Base-by-base conservation (phyloP, 148 eudicot genomes). In the Vaccinium macrocarpon region DNA sequence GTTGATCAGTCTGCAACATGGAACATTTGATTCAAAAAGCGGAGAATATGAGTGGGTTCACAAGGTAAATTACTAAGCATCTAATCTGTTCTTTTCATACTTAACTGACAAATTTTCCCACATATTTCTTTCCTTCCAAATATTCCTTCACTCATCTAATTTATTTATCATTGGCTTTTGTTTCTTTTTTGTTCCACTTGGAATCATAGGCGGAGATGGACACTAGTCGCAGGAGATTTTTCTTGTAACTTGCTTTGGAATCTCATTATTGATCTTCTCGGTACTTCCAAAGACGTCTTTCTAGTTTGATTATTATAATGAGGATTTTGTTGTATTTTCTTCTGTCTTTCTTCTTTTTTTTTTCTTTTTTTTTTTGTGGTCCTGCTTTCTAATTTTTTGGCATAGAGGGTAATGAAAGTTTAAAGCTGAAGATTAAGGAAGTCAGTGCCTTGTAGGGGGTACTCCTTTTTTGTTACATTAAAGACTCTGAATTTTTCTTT, bases 41-140 rank as follows among this genome's bases (percentile, higher is more conserved):
- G 96, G 98, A 35, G 99, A 95, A 87, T 93, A 88, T 85, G 98
- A 97, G 87, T 97, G 99, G 99, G 92, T 90, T 85, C 97, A 95
- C 76, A 97, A 93, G 99, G 99, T 95, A 87, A 23, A 79, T 6
- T 61, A 74, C 46, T 27, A 27, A 14, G 23, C 42, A 64, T 61
- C 59, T 21, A 27, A 16, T 42, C 16, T 71, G 18, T 50, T 25
- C 13, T 21, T 55, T 4, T 32, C 19, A 42, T 57, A 3, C 32
- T 56, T 42, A 16, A 35, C 13, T 21, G 55, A 57, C 74, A n/a
- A 12, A 42, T 1, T 53, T 18, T 59, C 56, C 21, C 51, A 10
- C 4, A 19, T 42, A 21, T 0, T 83, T 1, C 2, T 83, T 27
- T 38, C 27, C 64, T 18, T 49, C n/a, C 12, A 73, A 21, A 9